phyloP scores from a whole-genome alignment of 2,329 filamentous ascomycete species.

The Ophidiomyces ophidiicola region DNA sequence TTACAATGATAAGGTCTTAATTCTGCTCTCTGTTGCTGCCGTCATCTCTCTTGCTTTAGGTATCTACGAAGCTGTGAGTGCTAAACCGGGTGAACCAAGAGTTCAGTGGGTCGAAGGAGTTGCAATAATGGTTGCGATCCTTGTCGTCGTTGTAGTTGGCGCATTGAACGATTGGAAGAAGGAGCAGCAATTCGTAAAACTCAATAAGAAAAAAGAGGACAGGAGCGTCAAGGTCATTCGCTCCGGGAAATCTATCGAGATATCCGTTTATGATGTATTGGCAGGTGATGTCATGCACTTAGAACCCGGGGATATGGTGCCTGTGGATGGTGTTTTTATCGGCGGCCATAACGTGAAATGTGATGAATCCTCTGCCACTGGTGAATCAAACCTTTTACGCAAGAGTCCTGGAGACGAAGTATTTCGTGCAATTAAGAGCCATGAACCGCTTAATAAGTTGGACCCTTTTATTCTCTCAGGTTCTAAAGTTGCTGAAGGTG shows the following conservation, averaged over 20 bases:
- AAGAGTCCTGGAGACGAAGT: slow-evolving; percentile 55
- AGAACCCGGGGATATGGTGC: slow-evolving; percentile 60
- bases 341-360: slow-evolving; percentile 54
- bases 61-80: slow-evolving; percentile 59
- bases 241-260: slow-evolving; percentile 58
- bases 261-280: slow-evolving; percentile 58
- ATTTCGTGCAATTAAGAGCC: slow-evolving; percentile 49
- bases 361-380: slow-evolving; percentile 64
- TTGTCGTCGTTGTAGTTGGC: slow-evolving; percentile 52
- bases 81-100: slow-evolving; percentile 34
- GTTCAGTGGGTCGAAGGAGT: slow-evolving; percentile 59
- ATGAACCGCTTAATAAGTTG: slow-evolving; percentile 50
- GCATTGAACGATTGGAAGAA: slow-evolving; percentile 57
- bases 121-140: slow-evolving; percentile 52
- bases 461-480: slow-evolving; percentile 75
- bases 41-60: slow-evolving; percentile 63
- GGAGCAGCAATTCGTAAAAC: slow-evolving; percentile 51
- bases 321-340: slow-evolving; percentile 60
- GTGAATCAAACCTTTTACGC: slow-evolving; percentile 60
- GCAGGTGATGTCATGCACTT: slow-evolving; percentile 63
- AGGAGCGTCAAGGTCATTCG: slow-evolving; percentile 61
- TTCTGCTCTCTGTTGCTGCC: slow-evolving; percentile 58
- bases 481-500: slow-evolving; percentile 62
- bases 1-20: slow-evolving; percentile 69
- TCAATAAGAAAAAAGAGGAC: slow-evolving; percentile 68